Evolutionary conservation across 495 filamentous ascomycete genomes (phyloP).

Genomic region (Endocarpon pusillum): DNA sequence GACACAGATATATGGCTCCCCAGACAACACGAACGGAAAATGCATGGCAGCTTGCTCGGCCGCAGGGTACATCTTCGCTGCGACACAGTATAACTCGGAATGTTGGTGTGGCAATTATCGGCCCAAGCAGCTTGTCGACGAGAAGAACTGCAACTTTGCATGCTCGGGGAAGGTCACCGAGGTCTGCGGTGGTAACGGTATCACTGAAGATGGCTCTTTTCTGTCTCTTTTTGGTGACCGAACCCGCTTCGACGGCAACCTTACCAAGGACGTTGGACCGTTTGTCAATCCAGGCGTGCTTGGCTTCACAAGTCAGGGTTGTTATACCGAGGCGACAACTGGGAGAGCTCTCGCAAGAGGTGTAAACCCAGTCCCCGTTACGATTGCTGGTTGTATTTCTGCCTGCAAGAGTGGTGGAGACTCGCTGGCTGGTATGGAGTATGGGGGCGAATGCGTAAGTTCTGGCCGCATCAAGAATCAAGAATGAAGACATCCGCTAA

Average conservation of each 20-base stretch:
- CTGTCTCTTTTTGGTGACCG: too few relatives aligned
- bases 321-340: constrained; percentile 32
- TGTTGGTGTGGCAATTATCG: constrained; percentile 28
- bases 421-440: constrained; percentile 24
- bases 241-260: too few relatives aligned
- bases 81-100: constrained; percentile 31
- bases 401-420: constrained; percentile 18
- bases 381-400: constrained; percentile 25
- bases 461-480: too few relatives aligned
- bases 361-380: constrained; percentile 24
- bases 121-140: too few relatives aligned
- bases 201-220: background rate
- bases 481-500: too few relatives aligned
- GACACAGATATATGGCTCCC: constrained; percentile 10
- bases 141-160: too few relatives aligned
- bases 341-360: constrained; percentile 33
- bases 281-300: constrained; percentile 1
- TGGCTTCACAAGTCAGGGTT: constrained; percentile 34
- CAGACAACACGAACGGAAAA: constrained; percentile 18
- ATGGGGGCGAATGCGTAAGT: constrained; percentile 13
- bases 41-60: constrained; percentile 21
- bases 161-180: constrained; percentile 16
- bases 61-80: constrained; percentile 26
- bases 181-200: constrained; percentile 12
- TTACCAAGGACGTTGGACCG: background rate